A percentile compares a stretch with the other conserved stretches of the same genome.
Conservation (phyloP, 257 asterid species). For the Verbena officinalis region DNA sequence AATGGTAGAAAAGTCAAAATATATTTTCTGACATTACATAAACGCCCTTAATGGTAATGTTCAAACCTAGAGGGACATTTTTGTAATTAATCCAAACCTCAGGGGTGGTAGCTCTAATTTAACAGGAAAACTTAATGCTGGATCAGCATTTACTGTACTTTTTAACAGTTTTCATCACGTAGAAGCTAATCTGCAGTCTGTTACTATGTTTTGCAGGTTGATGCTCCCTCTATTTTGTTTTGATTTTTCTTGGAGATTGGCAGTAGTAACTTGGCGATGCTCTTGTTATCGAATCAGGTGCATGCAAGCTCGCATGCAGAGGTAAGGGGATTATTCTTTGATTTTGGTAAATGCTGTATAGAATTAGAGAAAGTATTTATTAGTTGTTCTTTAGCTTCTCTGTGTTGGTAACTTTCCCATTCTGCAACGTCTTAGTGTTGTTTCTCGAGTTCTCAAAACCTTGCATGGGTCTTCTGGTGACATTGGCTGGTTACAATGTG, state of each 20-base stretch:
- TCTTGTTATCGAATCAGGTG: constrained; percentile 48
- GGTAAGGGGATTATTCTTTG: constrained; percentile 46
- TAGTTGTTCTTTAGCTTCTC: constrained; percentile 13
- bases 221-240: constrained; percentile 57
- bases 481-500: constrained; percentile 88
- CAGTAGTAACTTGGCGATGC: constrained; percentile 53
- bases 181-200: constrained; percentile 26
- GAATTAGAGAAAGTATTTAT: background rate
- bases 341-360: constrained; percentile 4
- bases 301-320: constrained; percentile 43
- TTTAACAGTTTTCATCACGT: background rate
- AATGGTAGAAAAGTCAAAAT: too few relatives aligned
- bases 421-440: constrained; percentile 43
- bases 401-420: constrained; percentile 22
- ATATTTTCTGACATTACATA: too few relatives aligned
- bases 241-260: constrained; percentile 62
- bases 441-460: constrained; percentile 57
- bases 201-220: constrained; percentile 58
- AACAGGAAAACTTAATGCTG: background rate
- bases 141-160: background rate
- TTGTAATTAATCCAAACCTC: too few relatives aligned
- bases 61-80: too few relatives aligned
- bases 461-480: constrained; percentile 87
- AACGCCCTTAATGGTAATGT: too few relatives aligned
- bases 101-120: too few relatives aligned